A percentile compares a stretch with the other conserved stretches of the same genome.
Evolutionary conservation across 306 rosid species (phyloP).

Genomic region (Vicia sativa): DNA sequence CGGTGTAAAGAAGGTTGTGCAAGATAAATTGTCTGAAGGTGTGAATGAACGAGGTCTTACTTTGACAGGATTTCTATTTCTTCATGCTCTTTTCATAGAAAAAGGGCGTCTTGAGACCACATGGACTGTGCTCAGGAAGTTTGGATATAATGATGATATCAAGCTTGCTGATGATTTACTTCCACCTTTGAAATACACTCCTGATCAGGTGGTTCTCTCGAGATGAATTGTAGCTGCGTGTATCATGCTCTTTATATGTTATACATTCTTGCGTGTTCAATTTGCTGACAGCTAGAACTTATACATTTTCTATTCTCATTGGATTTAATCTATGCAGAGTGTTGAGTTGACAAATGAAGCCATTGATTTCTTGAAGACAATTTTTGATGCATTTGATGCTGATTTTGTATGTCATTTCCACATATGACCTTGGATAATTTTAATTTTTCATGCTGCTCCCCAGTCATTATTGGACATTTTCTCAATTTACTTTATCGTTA

Average conservation of each 20-base stretch:
- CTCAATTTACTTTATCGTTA: neutral
- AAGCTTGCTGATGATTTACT: conserved; percentile 80
- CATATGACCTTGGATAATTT: conserved; percentile 15
- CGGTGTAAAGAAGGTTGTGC: conserved; percentile 90
- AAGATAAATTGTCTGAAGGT: conserved; percentile 91
- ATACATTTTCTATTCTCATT: conserved; percentile 31
- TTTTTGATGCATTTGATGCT: conserved; percentile 70
- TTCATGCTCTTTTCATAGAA: conserved; percentile 95
- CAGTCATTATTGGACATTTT: conserved; percentile 26
- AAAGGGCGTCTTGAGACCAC: conserved; percentile 98
- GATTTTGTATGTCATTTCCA: conserved; percentile 64
- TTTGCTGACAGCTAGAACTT: conserved; percentile 7
- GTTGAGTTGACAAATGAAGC: conserved; percentile 98
- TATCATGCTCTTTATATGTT: conserved; percentile 17
- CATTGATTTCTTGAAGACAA: conserved; percentile 74
- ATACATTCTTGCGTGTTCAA: conserved; percentile 11
- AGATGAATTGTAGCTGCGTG: conserved; percentile 17
- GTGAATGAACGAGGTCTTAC: conserved; percentile 97
- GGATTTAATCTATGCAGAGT: conserved; percentile 63
- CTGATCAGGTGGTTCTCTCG: conserved; percentile 75
- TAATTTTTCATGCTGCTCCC: conserved; percentile 13
- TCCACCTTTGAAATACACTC: conserved; percentile 68
- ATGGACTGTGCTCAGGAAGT: conserved; percentile 95
- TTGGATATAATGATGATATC: conserved; percentile 94
- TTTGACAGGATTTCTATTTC: conserved; percentile 94